These are phyloP conservation scores for Yarrowia keelungensis DNA, from an alignment of 805 yeast species.

Conservation along the genomic window DNA sequence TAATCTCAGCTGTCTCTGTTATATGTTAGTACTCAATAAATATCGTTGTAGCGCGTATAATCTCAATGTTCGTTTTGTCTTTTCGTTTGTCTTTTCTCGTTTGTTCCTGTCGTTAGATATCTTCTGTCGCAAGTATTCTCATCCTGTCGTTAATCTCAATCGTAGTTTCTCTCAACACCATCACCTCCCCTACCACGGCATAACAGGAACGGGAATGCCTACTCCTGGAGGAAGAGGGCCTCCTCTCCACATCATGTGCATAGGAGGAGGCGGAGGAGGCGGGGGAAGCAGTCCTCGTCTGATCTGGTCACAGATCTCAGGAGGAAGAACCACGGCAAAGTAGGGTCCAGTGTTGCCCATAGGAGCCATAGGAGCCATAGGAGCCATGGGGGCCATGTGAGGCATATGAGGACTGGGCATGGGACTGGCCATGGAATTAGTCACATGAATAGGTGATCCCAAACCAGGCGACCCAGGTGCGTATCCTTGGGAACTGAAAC, in stretches of 20 bases:
- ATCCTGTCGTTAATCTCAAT: too few species aligned
- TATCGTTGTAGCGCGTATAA: neutral
- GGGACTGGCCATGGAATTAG: neutral
- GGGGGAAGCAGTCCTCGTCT: conserved; percentile 35
- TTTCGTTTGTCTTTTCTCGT: neutral
- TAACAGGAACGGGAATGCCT: conserved; percentile 24
- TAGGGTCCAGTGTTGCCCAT: conserved; percentile 10
- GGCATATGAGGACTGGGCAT: neutral
- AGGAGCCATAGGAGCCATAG: neutral
- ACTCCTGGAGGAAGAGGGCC: conserved; percentile 32
- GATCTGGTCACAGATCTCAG: conserved; percentile 33
- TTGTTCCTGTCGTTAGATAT: too few species aligned
- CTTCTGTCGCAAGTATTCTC: too few species aligned
- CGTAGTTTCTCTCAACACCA: too few species aligned
- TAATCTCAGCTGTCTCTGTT: neutral
- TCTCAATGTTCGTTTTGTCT: neutral
- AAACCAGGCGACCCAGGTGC: neutral
- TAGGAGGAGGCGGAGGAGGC: conserved; percentile 35
- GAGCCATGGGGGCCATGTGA: neutral
- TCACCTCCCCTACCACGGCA: conserved; percentile 3
- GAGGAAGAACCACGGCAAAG: conserved; percentile 28
- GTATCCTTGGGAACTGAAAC: neutral
- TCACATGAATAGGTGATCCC: too few species aligned
- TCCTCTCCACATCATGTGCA: conserved; percentile 37
- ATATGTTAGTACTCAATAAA: conserved; percentile 16